These are phyloP conservation scores for Lepidium didymum DNA, from an alignment of 345 rosid species.

Conservation along the genomic window DNA sequence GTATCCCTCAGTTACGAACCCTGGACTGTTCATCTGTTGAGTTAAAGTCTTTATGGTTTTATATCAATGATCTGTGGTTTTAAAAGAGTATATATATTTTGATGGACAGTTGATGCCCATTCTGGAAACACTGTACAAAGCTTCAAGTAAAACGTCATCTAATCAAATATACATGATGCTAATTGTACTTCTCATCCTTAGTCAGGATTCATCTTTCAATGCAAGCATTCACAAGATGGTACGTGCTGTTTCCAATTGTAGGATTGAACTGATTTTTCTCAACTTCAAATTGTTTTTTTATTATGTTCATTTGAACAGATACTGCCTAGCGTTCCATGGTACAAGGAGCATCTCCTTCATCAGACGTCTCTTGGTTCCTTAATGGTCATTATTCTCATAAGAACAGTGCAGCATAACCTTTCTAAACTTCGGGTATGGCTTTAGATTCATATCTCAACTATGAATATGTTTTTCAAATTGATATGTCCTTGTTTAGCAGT, in stretches of 20 bases:
- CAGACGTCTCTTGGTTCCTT: conserved; percentile 95
- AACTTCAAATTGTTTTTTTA: conserved; percentile 19
- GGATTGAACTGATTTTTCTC: neutral
- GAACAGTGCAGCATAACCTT: conserved; percentile 94
- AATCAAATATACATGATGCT: conserved; percentile 96
- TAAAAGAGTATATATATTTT: neutral
- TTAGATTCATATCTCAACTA: neutral
- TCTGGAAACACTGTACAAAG: conserved; percentile 80
- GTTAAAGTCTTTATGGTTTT: neutral
- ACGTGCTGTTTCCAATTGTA: conserved; percentile 18
- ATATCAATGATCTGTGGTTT: neutral
- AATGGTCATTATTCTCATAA: conserved; percentile 79
- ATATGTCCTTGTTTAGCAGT: neutral
- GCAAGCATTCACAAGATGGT: conserved; percentile 94
- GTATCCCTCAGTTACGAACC: neutral
- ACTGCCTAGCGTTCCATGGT: conserved; percentile 89
- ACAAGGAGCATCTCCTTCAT: conserved; percentile 90
- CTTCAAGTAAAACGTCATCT: conserved; percentile 78
- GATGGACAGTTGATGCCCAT: conserved; percentile 85
- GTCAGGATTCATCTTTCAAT: conserved; percentile 95
- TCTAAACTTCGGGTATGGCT: conserved; percentile 92
- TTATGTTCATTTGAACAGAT: conserved; percentile 41
- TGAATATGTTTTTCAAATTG: neutral
- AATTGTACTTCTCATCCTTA: conserved; percentile 92
- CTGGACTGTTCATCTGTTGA: neutral